Evolutionary conservation across 1,284 basidiomycete species (phyloP), one percentile per base, ranked within the genome.

Genomic region (Grifola frondosa): DNA sequence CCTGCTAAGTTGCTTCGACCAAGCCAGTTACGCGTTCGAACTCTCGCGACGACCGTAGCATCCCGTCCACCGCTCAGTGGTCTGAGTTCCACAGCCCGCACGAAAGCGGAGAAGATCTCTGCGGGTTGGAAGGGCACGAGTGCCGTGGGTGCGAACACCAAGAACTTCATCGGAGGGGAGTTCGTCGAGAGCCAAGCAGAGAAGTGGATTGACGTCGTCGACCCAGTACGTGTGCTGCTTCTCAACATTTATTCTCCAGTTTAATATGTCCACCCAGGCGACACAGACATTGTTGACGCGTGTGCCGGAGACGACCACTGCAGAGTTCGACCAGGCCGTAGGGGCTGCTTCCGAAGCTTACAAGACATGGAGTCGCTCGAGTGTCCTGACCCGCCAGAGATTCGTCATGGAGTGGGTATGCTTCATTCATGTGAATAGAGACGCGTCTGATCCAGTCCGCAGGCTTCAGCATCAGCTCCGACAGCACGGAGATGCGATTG

Each of bases 111-210:
- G 54, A 72, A 75, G 52, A 67, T 91, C 31, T 87, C 85, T 10
- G 63, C 75, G 15, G 71, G 80, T 33, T 96, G 92, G 91, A 84
- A 84, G 55, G 93, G 93, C 40, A 93, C 92, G 10, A 90, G 75
- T 48, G 84, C 85, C 25, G 77, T 79, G 12, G 93, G 93, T 13
- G 87, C 79, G 35, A 84, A 76, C 52, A 94, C 91, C 36, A 92
- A 88, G 78, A 93, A 93, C 67, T 95, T 85, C 67, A 88, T 96
- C 50, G 84, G 81, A 21, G 94, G 94, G 25, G 75, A 91, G 67
- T 97, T 95, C 58, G 74, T 87, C 21, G 87, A 95, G 58, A 91
- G 88, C 66, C 81, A 81, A 58, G 68, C 89, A 4, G 67, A 74
- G 2, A 73, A 85, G 46, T 96, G 89, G 87, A 78, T 91, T 46